Base-by-base conservation (phyloP, 2,329 filamentous ascomycete genomes). In the Cadophora sp. region DNA sequence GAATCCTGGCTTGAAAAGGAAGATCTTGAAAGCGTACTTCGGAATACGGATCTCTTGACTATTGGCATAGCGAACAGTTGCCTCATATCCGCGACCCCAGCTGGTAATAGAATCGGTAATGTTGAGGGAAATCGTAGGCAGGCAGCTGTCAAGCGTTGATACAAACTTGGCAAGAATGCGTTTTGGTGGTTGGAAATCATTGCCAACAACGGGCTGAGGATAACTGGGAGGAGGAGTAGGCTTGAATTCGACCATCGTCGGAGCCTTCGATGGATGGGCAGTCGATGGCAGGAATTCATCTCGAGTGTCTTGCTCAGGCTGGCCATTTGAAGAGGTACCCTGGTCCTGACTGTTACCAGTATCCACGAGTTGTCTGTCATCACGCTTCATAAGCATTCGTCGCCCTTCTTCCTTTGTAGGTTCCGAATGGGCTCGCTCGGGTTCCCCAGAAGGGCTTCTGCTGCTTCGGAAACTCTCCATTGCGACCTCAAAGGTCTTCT, bases 11-110 rank as follows among this genome's bases (percentile, higher is more conserved):
- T 87, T 89, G 84, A 91, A 93, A 36, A 96, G 87, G 41, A 93
- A 83, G 45, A 97, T 82, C 73, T 92, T 90, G 72, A 97, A 88
- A 0, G 92, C 93, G 70, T 90, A 89, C 76, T 95, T 95, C 1
- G 94, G 93, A 43, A 98, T 87, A 18, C 89, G 89, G 1, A 83
- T 84, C 71, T 97, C 93, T 27, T 81, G 80, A 36, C 78, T 80
- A 58, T 89, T 82, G 0, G 85, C 79, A 73, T 94, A 92, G 2
- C 89, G 82, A 36, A 89, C 79, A 0, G 91, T 95, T 73, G 93
- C 94, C 22, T 84, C 82, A 0, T 80, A 81, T 0, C 87, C 86
- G 30, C 95, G 88, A 36, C 95, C 95, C 89, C 93, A 98, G 0
- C 89, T 91, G 0, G 90, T 88, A 71, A 92, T 80, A 3, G 88